Evolutionary conservation across 345 rosid genomes (phyloP).

Genomic region (Noccaea bulbosa): DNA sequence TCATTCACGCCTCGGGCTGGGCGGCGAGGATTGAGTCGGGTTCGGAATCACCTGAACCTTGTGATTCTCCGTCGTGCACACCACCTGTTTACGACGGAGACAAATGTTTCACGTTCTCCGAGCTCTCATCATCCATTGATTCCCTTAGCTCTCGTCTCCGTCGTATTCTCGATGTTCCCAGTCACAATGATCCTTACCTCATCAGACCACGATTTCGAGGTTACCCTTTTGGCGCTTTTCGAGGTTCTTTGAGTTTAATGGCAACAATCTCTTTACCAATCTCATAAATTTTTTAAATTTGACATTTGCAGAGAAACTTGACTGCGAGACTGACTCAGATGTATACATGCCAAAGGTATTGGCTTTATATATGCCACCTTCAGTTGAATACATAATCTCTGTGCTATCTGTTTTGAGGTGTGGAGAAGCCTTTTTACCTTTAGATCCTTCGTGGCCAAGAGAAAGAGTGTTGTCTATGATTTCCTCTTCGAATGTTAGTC

Average conservation of each 20-base stretch:
- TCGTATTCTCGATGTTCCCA: slow-evolving; percentile 47
- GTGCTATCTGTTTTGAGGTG: slow-evolving; percentile 79
- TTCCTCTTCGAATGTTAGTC: slow-evolving; percentile 54
- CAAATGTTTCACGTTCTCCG: slow-evolving; percentile 60
- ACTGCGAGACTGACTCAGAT: slow-evolving; percentile 7
- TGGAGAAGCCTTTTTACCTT: slow-evolving; percentile 87
- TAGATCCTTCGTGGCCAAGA: slow-evolving; percentile 87
- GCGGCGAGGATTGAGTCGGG: slow-evolving; percentile 32
- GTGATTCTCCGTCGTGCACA: slow-evolving; percentile 6
- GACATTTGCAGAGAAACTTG: slow-evolving; percentile 23
- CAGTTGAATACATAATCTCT: slow-evolving; percentile 75
- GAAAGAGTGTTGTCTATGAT: slow-evolving; percentile 67
- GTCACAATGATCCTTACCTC: slow-evolving; percentile 50
- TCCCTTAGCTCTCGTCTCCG: slow-evolving; percentile 61
- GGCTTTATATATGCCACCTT: slow-evolving; percentile 76
- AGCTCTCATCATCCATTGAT: slow-evolving; percentile 57
- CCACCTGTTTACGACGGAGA: slow-evolving; percentile 60
- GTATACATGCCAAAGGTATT: slow-evolving; percentile 59
- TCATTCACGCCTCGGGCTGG: slow-evolving; percentile 50
- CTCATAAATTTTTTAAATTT: not conserved
- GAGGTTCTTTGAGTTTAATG: not conserved
- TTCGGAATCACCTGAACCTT: slow-evolving; percentile 35
- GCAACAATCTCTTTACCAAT: not conserved
- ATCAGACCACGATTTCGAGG: slow-evolving; percentile 46
- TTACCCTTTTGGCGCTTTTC: slow-evolving; percentile 21